Conservation (phyloP, 352 stramenopile species). For the Thalassiosira oceanica region DNA sequence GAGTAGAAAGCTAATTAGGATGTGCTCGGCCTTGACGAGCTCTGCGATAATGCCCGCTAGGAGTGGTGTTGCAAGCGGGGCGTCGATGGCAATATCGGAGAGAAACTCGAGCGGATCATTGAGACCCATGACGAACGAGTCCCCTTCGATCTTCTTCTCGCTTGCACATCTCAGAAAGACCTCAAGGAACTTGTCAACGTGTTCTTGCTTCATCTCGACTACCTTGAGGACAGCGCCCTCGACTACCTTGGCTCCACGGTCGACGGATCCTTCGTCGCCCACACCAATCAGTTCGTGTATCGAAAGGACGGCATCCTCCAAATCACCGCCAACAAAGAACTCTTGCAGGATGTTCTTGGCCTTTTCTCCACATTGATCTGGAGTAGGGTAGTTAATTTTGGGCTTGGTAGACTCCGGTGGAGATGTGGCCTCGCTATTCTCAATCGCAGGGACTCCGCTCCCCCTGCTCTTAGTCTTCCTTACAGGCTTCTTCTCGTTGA, state of each 20-base stretch:
- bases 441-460: slow-evolving; percentile 4
- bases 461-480: slow-evolving; percentile 38
- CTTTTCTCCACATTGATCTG: slow-evolving; percentile 60
- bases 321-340: slow-evolving; percentile 72
- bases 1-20: slow-evolving; percentile 57
- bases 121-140: slow-evolving; percentile 49
- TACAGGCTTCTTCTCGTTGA: slow-evolving; percentile 20
- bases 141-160: slow-evolving; percentile 53
- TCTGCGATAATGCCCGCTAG: slow-evolving; percentile 60
- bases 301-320: slow-evolving; percentile 66
- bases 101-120: slow-evolving; percentile 77
- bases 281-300: slow-evolving; percentile 67
- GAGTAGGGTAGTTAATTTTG: slow-evolving; percentile 30
- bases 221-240: slow-evolving; percentile 63
- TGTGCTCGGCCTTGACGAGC: slow-evolving; percentile 49
- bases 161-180: slow-evolving; percentile 48
- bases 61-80: slow-evolving; percentile 59
- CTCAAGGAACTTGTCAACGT: slow-evolving; percentile 62
- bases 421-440: too few relatives aligned
- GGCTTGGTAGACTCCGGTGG: slow-evolving; percentile 13
- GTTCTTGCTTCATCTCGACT: slow-evolving; percentile 71
- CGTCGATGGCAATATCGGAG: slow-evolving; percentile 75
- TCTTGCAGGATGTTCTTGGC: slow-evolving; percentile 73
- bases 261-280: slow-evolving; percentile 41
- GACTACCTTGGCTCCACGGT: slow-evolving; percentile 63